Percentiles rank a stretch among this genome's conserved stretches.
These are phyloP conservation scores for Fusarium hostae DNA, from an alignment of 2,329 filamentous ascomycete species.

Conservation along the genomic window DNA sequence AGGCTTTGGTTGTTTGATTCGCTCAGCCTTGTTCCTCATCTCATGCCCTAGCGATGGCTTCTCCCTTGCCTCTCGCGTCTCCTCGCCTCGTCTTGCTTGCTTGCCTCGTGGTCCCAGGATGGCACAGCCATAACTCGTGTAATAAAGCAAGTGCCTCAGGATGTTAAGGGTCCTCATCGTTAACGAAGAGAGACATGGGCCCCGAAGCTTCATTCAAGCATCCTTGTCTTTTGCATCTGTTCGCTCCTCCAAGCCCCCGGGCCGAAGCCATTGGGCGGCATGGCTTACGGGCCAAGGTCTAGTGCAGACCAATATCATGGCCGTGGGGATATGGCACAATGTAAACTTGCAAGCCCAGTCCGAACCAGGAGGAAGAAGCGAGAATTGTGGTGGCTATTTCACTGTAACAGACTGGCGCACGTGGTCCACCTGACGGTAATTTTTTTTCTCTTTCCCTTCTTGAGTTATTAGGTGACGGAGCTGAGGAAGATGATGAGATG, in stretches of 20 bases:
- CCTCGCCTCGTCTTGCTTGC: slow-evolving; percentile 36
- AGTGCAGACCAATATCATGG: slow-evolving; percentile 36
- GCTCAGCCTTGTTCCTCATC: slow-evolving; percentile 42
- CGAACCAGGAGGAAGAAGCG: slow-evolving; percentile 12
- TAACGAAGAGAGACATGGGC: slow-evolving; percentile 25
- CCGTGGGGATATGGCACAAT: slow-evolving; percentile 24
- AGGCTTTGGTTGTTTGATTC: slow-evolving; percentile 39
- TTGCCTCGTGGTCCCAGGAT: slow-evolving; percentile 42
- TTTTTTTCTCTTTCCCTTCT: neutral
- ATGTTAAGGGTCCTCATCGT: slow-evolving; percentile 25
- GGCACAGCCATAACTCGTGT: slow-evolving; percentile 30
- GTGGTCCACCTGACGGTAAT: slow-evolving; percentile 17
- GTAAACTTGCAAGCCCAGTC: slow-evolving; percentile 19
- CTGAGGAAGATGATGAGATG: slow-evolving; percentile 12
- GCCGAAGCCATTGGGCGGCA: slow-evolving; percentile 31
- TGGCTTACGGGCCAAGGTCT: slow-evolving; percentile 36
- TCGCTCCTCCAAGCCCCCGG: slow-evolving; percentile 25
- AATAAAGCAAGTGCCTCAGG: slow-evolving; percentile 26
- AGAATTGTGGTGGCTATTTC: slow-evolving; percentile 16
- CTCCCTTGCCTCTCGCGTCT: slow-evolving; percentile 31
- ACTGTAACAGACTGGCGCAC: slow-evolving; percentile 25
- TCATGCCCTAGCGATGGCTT: slow-evolving; percentile 22
- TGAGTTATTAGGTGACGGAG: slow-evolving; percentile 20
- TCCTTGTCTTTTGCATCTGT: slow-evolving; percentile 26
- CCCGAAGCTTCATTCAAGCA: slow-evolving; percentile 17